A percentile compares a stretch with the other conserved stretches of the same genome.
Conservation (phyloP, 202 grass and related monocot genomes). For the Miscanthus sacchariflorus region DNA sequence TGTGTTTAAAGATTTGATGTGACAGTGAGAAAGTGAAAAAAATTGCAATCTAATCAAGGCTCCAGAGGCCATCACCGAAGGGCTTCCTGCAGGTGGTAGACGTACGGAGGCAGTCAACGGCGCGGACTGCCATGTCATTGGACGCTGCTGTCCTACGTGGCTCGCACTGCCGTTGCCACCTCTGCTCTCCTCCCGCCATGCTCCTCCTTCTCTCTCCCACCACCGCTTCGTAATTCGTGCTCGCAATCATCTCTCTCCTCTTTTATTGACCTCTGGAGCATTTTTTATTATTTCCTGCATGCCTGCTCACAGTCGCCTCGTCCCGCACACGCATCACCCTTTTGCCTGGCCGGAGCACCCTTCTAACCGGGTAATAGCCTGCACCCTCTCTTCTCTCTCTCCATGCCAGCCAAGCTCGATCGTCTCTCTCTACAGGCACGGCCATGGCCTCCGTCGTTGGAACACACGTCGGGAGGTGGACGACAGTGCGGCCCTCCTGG, state of each 20-base stretch:
- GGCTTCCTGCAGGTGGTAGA: slow-evolving; percentile 40
- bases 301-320: slow-evolving; percentile 48
- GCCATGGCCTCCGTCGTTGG: not conserved
- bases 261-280: slow-evolving; percentile 57
- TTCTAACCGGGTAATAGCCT: slow-evolving; percentile 53
- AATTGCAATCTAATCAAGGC: too few species aligned
- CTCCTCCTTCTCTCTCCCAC: not conserved
- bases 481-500: slow-evolving; percentile 4
- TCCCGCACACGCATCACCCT: slow-evolving; percentile 55
- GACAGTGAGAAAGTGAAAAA: too few species aligned
- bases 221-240: slow-evolving; percentile 37
- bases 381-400: slow-evolving; percentile 29
- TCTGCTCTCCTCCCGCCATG: not conserved
- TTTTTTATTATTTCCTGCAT: slow-evolving; percentile 14
- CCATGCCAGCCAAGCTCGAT: not conserved
- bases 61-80: not conserved
- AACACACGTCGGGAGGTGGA: slow-evolving; percentile 21
- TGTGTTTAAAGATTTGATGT: too few species aligned
- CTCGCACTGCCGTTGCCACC: slow-evolving; percentile 7
- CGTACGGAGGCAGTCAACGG: slow-evolving; percentile 64
- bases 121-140: slow-evolving; percentile 7
- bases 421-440: slow-evolving; percentile 8
- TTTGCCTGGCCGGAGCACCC: slow-evolving; percentile 63
- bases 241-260: slow-evolving; percentile 44
- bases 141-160: too few species aligned